Conservation (phyloP, 208 protist genomes). For the Wallacemonas collosoma region DNA sequence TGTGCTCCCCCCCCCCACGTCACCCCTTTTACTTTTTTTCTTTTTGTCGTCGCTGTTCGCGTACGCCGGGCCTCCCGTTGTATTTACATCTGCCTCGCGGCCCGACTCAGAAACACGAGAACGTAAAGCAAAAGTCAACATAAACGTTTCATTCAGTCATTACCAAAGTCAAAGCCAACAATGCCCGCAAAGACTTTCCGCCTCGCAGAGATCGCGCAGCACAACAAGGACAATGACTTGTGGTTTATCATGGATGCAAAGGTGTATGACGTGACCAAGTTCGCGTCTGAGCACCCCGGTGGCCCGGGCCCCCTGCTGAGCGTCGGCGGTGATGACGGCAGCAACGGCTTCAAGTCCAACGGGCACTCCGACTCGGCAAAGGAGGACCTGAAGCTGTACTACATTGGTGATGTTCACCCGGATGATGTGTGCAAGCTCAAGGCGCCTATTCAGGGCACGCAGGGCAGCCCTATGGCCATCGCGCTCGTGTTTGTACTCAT, state of each 20-base stretch:
- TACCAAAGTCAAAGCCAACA: slow-evolving; percentile 5
- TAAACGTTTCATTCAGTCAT: slow-evolving; percentile 4
- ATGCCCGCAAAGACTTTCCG: slow-evolving; percentile 29
- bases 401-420: slow-evolving; percentile 56
- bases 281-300: slow-evolving; percentile 76
- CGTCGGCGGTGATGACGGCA: slow-evolving; percentile 64
- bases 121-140: slow-evolving; percentile 22
- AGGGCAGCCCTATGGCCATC: slow-evolving; percentile 26
- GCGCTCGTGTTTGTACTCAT: slow-evolving; percentile 37
- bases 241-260: slow-evolving; percentile 84
- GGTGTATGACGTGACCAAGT: slow-evolving; percentile 77
- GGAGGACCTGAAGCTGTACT: slow-evolving; percentile 49
- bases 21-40: no score
- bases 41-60: no score
- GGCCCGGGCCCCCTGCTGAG: slow-evolving; percentile 59
- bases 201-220: slow-evolving; percentile 47
- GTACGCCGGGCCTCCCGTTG: no score
- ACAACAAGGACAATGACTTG: slow-evolving; percentile 51
- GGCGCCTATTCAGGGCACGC: slow-evolving; percentile 23
- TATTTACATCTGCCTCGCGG: not conserved
- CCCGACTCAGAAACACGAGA: no score
- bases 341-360: slow-evolving; percentile 67
- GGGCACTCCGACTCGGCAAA: slow-evolving; percentile 58
- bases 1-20: no score
- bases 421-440: slow-evolving; percentile 38